Percentiles rank a stretch among this genome's conserved stretches.
Evolutionary conservation across 1,284 basidiomycete species (phyloP).

Genomic region (Gymnopus androsaceus): DNA sequence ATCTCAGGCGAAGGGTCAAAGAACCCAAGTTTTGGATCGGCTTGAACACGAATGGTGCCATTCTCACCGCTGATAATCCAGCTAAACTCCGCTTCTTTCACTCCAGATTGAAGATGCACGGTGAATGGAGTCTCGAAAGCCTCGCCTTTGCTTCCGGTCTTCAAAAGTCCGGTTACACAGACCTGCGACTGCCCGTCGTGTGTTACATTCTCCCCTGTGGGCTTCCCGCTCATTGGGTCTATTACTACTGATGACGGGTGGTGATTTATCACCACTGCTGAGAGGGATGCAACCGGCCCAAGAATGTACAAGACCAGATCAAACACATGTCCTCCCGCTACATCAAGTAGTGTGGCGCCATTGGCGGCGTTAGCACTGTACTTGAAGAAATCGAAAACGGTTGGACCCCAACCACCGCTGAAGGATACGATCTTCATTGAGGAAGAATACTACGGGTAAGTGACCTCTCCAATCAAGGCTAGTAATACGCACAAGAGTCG

Average conservation of each 20-base stretch:
- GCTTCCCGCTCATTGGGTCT: background rate
- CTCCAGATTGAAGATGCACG: conserved; percentile 4
- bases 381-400: background rate
- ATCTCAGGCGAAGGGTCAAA: conserved; percentile 11
- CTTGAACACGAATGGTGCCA: conserved; percentile 19
- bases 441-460: background rate
- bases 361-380: background rate
- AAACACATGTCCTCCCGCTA: conserved; percentile 17
- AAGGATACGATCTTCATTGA: background rate
- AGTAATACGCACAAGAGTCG: conserved; percentile 1
- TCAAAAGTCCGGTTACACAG: conserved; percentile 4
- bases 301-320: conserved; percentile 17
- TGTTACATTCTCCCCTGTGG: conserved; percentile 6
- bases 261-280: conserved; percentile 12
- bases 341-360: conserved; percentile 10
- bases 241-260: conserved; percentile 1
- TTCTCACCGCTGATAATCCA: conserved; percentile 23
- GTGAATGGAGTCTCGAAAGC: background rate
- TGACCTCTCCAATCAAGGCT: background rate
- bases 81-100: conserved; percentile 6
- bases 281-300: conserved; percentile 17
- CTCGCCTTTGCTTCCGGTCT: background rate
- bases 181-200: conserved; percentile 4
- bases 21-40: conserved; percentile 3
- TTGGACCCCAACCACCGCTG: background rate